Percentiles rank a stretch among this genome's conserved stretches.
These are phyloP conservation scores for Melaleuca alternifolia DNA, from an alignment of 345 rosid genomes.

Conservation along the genomic window DNA sequence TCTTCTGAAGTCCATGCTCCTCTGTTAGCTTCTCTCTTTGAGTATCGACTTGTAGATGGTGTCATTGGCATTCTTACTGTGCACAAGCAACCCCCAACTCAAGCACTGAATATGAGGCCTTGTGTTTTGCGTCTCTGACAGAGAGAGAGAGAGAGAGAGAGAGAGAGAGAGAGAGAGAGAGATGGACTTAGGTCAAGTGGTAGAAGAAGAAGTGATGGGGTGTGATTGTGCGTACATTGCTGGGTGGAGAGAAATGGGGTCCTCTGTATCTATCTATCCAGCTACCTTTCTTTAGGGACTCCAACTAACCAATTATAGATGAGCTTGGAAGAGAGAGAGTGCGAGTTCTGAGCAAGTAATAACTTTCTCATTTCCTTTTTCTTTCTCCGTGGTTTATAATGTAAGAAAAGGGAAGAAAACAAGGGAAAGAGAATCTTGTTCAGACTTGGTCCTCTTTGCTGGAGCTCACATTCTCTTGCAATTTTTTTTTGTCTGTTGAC, in stretches of 20 bases:
- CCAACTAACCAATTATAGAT: constrained; percentile 11
- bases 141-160: neutral
- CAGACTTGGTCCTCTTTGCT: neutral
- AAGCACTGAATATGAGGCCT: neutral
- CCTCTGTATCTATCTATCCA: constrained; percentile 1
- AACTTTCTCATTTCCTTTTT: neutral
- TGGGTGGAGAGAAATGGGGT: neutral
- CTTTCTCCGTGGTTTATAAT: neutral
- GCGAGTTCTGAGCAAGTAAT: neutral
- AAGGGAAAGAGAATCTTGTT: neutral
- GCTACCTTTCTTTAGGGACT: constrained; percentile 18
- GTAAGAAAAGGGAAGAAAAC: constrained; percentile 1
- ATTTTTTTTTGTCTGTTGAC: neutral
- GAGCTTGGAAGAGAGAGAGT: neutral
- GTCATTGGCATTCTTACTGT: constrained; percentile 13
- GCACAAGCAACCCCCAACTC: neutral
- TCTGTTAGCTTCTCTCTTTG: constrained; percentile 26
- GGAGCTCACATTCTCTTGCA: neutral
- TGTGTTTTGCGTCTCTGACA: neutral
- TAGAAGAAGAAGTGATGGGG: neutral
- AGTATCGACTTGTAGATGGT: constrained; percentile 2
- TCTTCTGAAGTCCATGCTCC: constrained; percentile 46
- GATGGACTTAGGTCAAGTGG: neutral
- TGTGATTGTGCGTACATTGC: neutral
- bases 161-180: neutral